Percentiles rank a stretch among this genome's conserved stretches.
Conservation (phyloP, 371 early-diverging fungal species). For the Choanephora cucurbitarum region DNA sequence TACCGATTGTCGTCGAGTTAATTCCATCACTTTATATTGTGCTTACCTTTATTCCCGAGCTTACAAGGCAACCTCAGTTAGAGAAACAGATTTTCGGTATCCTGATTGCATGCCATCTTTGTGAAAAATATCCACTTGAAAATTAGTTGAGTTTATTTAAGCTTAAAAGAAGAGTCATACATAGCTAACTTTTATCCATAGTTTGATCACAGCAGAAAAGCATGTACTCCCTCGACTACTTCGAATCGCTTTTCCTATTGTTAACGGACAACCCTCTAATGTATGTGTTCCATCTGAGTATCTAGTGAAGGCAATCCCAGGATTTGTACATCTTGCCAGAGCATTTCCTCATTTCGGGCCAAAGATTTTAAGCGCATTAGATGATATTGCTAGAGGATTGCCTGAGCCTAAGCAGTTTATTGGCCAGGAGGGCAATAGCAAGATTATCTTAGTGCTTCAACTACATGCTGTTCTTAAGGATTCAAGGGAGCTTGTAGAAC, state of each 20-base stretch:
- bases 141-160: constrained; percentile 37
- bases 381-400: constrained; percentile 39
- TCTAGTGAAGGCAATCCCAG: constrained; percentile 46
- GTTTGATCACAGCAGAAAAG: constrained; percentile 38
- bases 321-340: constrained; percentile 42
- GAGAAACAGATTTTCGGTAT: constrained; percentile 57
- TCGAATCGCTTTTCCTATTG: constrained; percentile 40
- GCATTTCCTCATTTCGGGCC: constrained; percentile 49
- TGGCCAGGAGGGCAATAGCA: constrained; percentile 44
- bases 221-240: constrained; percentile 40
- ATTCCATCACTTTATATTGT: constrained; percentile 60
- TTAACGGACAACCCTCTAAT: constrained; percentile 16
- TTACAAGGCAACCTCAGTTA: constrained; percentile 47
- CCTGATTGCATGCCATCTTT: constrained; percentile 46
- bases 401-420: constrained; percentile 45
- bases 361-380: constrained; percentile 35
- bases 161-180: background rate
- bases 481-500: constrained; percentile 32
- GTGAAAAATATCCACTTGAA: constrained; percentile 53
- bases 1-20: constrained; percentile 55
- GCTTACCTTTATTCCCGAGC: constrained; percentile 53
- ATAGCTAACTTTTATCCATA: constrained; percentile 5
- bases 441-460: constrained; percentile 45
- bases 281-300: constrained; percentile 42
- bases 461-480: constrained; percentile 41